phyloP scores from a whole-genome alignment of 1,284 basidiomycete species.

The Cutaneotrichosporon daszewskae region DNA sequence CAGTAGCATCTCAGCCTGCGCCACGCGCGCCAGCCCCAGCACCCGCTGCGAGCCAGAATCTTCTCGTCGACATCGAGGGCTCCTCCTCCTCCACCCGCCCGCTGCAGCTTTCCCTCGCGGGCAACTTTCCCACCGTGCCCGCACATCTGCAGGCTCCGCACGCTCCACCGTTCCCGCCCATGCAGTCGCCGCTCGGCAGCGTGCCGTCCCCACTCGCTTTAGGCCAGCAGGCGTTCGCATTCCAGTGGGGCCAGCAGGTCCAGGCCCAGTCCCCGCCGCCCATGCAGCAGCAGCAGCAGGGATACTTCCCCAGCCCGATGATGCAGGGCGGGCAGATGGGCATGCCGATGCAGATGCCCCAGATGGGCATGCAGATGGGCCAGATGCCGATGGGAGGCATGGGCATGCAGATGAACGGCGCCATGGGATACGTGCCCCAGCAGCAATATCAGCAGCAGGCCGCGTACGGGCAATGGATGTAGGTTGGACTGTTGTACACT shows the following conservation, averaged over 20 bases:
- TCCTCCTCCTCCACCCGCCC: constrained; percentile 27
- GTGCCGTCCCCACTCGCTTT: constrained; percentile 9
- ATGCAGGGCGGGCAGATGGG: background rate
- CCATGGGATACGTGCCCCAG: background rate
- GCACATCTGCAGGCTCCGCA: too few species aligned
- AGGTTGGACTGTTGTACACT: too few species aligned
- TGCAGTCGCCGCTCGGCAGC: constrained; percentile 1
- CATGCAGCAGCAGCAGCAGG: background rate
- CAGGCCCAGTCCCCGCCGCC: background rate
- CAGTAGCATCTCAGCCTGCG: too few species aligned
- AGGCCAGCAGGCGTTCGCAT: constrained; percentile 15
- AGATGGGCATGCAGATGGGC: background rate
- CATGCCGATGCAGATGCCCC: too few species aligned
- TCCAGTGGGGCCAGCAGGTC: background rate
- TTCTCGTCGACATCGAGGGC: constrained; percentile 29
- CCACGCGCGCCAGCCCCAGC: too few species aligned
- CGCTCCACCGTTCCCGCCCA: constrained; percentile 3
- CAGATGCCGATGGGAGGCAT: constrained; percentile 2
- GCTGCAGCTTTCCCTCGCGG: constrained; percentile 27
- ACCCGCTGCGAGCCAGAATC: too few species aligned
- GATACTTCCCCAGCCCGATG: background rate
- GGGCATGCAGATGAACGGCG: constrained; percentile 3
- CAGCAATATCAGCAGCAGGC: constrained; percentile 5
- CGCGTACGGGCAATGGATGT: background rate
- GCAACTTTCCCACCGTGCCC: constrained; percentile 10